phyloP scores from a whole-genome alignment of 805 yeast genomes.

The Ogataea methanolica region DNA sequence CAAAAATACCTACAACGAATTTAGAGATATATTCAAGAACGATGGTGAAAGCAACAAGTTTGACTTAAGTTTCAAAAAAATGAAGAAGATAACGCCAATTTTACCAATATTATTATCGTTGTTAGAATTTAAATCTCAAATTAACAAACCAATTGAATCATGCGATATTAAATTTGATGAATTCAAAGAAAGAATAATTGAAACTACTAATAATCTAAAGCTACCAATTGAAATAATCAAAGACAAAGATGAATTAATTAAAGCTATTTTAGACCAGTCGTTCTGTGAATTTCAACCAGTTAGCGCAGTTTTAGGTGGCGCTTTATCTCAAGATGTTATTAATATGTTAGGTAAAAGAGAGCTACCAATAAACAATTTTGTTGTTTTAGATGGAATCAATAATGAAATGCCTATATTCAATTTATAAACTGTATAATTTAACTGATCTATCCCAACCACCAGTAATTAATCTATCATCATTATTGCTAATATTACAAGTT shows the following conservation, averaged over 20 bases:
- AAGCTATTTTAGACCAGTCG: constrained; percentile 43
- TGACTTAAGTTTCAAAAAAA: constrained; percentile 29
- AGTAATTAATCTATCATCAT: constrained; percentile 44
- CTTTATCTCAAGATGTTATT: constrained; percentile 84
- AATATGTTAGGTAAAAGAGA: constrained; percentile 74
- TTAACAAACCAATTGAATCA: constrained; percentile 22
- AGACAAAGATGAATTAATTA: constrained; percentile 32
- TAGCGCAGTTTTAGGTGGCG: constrained; percentile 86
- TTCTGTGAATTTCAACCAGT: constrained; percentile 73
- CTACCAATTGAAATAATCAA: constrained; percentile 41
- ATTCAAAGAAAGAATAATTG: constrained; percentile 27
- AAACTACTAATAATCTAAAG: constrained; percentile 35
- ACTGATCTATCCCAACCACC: constrained; percentile 86
- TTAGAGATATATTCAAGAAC: constrained; percentile 30
- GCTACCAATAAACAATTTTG: constrained; percentile 75
- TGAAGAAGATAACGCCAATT: constrained; percentile 49
- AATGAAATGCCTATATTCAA: constrained; percentile 75
- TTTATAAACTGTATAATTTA: constrained; percentile 42
- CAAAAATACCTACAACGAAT: constrained; percentile 33
- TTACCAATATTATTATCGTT: constrained; percentile 58
- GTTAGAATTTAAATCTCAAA: constrained; percentile 35
- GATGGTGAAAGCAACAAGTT: constrained; percentile 30
- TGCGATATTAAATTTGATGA: constrained; percentile 20
- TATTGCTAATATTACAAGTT: constrained; percentile 53
- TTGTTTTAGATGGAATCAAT: constrained; percentile 67